Percentiles rank a stretch among this genome's conserved stretches.
These are phyloP conservation scores for Candida smagusa DNA, from an alignment of 1,139 yeast genomes.

Conservation along the genomic window DNA sequence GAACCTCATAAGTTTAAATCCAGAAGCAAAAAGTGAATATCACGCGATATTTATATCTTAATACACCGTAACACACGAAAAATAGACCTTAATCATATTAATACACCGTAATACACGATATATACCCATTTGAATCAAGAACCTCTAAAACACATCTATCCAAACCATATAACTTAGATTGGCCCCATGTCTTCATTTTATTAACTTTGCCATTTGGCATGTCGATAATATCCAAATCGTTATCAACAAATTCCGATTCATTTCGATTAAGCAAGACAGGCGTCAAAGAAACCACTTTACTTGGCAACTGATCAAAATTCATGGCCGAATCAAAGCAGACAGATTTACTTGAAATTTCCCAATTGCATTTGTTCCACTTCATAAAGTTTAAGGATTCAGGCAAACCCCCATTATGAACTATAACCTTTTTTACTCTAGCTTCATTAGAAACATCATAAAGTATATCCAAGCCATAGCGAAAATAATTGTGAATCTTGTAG, in stretches of 20 bases:
- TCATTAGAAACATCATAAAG: slow-evolving; percentile 39
- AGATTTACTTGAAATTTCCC: slow-evolving; percentile 24
- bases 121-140: slow-evolving; percentile 36
- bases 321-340: slow-evolving; percentile 22
- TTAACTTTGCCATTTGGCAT: slow-evolving; percentile 30
- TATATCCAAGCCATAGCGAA: slow-evolving; percentile 50
- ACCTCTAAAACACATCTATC: slow-evolving; percentile 53
- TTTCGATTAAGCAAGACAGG: slow-evolving; percentile 49
- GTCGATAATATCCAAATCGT: slow-evolving; percentile 36
- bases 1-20: too few species aligned
- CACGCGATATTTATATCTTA: too few species aligned
- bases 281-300: slow-evolving; percentile 17
- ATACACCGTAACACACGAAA: too few species aligned
- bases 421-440: slow-evolving; percentile 38
- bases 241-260: slow-evolving; percentile 46
- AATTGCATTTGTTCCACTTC: slow-evolving; percentile 48
- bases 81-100: too few species aligned
- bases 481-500: slow-evolving; percentile 55
- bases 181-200: slow-evolving; percentile 53
- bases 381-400: slow-evolving; percentile 47
- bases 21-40: too few species aligned
- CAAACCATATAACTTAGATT: slow-evolving; percentile 46
- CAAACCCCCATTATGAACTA: slow-evolving; percentile 50
- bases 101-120: slow-evolving; percentile 30
- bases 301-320: slow-evolving; percentile 35